Conservation (phyloP, 352 stramenopile genomes). For the Phytophthora lateralis region DNA sequence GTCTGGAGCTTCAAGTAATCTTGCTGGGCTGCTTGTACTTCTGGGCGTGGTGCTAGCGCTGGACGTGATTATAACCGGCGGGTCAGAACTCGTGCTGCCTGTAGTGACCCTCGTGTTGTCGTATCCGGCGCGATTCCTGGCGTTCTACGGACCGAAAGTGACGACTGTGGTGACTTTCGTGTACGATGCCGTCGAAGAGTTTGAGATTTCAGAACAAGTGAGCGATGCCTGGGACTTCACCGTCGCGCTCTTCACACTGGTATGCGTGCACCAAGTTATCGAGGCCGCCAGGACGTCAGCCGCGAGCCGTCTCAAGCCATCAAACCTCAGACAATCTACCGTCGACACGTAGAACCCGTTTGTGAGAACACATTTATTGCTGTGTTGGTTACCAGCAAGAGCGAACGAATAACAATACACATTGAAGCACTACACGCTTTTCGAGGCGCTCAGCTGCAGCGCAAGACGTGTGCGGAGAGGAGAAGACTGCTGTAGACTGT, state of each 20-base stretch:
- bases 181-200: conserved; percentile 10
- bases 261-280: conserved; percentile 43
- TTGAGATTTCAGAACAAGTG: conserved; percentile 35
- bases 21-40: conserved; percentile 2
- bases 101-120: conserved; percentile 19
- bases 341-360: conserved; percentile 12
- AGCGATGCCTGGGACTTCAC: conserved; percentile 41
- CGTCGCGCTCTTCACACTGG: conserved; percentile 33
- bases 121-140: conserved; percentile 37
- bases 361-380: conserved; percentile 6
- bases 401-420: conserved; percentile 21
- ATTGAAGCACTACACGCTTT: conserved; percentile 39
- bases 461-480: conserved; percentile 54
- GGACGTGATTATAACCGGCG: conserved; percentile 8
- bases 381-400: not conserved
- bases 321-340: not conserved
- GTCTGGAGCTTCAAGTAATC: not conserved
- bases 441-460: conserved; percentile 43
- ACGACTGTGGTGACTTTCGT: not conserved
- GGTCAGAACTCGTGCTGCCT: conserved; percentile 9
- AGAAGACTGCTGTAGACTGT: conserved; percentile 26
- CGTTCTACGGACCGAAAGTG: conserved; percentile 45
- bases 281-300: conserved; percentile 24
- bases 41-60: conserved; percentile 4
- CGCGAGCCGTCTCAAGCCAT: conserved; percentile 3